Evolutionary conservation across 768 basidiomycete genomes (phyloP).

Genomic region (Leucosporidium creatinivorum): DNA sequence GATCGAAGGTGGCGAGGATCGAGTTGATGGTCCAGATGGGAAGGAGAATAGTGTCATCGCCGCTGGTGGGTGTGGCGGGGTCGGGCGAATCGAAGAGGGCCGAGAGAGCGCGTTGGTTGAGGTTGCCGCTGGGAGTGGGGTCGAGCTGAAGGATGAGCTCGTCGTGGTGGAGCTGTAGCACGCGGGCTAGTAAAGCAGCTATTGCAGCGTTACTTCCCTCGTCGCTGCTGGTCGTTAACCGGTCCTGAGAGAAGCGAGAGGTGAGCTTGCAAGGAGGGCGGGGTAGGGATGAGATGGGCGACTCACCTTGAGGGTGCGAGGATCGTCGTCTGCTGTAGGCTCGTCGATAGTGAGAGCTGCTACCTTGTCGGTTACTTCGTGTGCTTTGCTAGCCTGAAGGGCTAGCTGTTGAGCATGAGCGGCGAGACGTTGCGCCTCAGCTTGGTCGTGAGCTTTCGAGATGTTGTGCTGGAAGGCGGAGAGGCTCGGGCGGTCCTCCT

Average conservation of each 20-base stretch:
- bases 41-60: conserved; percentile 26
- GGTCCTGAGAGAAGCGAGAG: background rate
- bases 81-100: conserved; percentile 34
- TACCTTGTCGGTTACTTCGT: too few species aligned
- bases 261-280: too few species aligned
- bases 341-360: too few species aligned
- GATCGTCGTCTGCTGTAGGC: too few species aligned
- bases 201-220: background rate
- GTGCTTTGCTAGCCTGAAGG: too few species aligned
- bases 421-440: too few species aligned
- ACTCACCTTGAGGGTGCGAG: too few species aligned
- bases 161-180: conserved; percentile 36
- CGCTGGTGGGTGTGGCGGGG: background rate
- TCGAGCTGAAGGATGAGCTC: conserved; percentile 41
- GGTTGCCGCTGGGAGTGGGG: conserved; percentile 34
- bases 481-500: too few species aligned
- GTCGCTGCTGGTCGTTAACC: background rate
- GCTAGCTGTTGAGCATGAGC: too few species aligned
- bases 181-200: conserved; percentile 27
- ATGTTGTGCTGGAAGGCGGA: too few species aligned
- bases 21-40: conserved; percentile 21
- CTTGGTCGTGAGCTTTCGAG: too few species aligned
- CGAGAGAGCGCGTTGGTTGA: conserved; percentile 16
- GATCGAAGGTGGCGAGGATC: conserved; percentile 35
- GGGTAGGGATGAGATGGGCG: too few species aligned